Evolutionary conservation across 768 basidiomycete species (phyloP).

Genomic region (Mycena chlorophos): DNA sequence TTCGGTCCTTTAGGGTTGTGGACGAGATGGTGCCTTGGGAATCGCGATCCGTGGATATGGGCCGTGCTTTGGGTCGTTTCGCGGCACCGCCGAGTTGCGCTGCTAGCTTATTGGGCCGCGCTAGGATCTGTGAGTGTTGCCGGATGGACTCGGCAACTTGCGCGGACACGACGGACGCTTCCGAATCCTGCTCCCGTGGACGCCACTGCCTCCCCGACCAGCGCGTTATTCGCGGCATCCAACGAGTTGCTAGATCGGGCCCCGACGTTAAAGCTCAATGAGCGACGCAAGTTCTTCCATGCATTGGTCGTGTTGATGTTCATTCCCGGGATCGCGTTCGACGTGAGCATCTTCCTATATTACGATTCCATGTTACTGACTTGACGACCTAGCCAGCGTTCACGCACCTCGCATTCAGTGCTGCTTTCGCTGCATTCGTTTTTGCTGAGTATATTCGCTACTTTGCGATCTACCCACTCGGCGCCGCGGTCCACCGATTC

Average conservation of each 20-base stretch:
- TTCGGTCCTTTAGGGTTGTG: constrained; percentile 85
- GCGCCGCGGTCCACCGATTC: constrained; percentile 90
- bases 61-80: constrained; percentile 74
- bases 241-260: constrained; percentile 68
- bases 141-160: constrained; percentile 92
- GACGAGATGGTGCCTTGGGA: constrained; percentile 84
- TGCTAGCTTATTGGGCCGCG: constrained; percentile 84
- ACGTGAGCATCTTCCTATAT: constrained; percentile 56
- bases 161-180: constrained; percentile 69
- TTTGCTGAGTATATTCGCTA: constrained; percentile 98
- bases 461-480: constrained; percentile 96
- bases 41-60: constrained; percentile 88
- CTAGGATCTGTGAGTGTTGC: constrained; percentile 84
- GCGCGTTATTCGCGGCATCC: constrained; percentile 69
- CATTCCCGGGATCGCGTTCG: constrained; percentile 87
- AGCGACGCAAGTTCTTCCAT: constrained; percentile 95
- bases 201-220: constrained; percentile 27
- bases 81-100: constrained; percentile 74
- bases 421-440: constrained; percentile 91
- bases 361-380: constrained; percentile 17
- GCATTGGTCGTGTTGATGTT: constrained; percentile 96
- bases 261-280: constrained; percentile 87
- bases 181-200: background rate
- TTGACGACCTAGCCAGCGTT: constrained; percentile 77
- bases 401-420: constrained; percentile 91